phyloP scores from a whole-genome alignment of 306 rosid species.

The Sphenostylis stenocarpa region DNA sequence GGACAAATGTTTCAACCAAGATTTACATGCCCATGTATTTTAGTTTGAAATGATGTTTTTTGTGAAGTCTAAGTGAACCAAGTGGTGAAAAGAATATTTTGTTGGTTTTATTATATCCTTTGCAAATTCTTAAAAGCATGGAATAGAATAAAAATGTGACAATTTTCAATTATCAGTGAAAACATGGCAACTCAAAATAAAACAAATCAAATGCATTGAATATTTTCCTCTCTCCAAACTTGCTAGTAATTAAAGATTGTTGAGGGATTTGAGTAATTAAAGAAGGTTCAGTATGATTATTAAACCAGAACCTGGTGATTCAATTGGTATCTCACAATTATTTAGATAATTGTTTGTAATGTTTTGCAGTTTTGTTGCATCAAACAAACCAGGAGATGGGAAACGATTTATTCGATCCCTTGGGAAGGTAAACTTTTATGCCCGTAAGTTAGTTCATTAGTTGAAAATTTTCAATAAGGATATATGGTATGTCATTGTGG shows the following conservation, averaged over 20 bases:
- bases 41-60: conserved; percentile 1
- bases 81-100: neutral
- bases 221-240: too few relatives aligned
- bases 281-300: neutral
- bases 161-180: neutral
- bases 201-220: too few relatives aligned
- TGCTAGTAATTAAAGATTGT: too few relatives aligned
- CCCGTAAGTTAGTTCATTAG: neutral
- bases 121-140: neutral
- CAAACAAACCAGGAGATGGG: conserved; percentile 80
- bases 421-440: conserved; percentile 64
- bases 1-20: conserved; percentile 11
- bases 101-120: neutral
- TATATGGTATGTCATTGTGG: neutral
- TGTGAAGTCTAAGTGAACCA: neutral
- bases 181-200: too few relatives aligned
- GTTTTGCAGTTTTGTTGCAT: conserved; percentile 64
- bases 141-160: neutral
- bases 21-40: neutral
- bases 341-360: conserved; percentile 17
- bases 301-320: neutral
- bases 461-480: neutral
- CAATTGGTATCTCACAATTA: neutral
- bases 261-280: neutral
- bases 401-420: conserved; percentile 74